Evolutionary conservation across 352 stramenopile species (phyloP), one percentile per base, ranked within the genome.

Genomic region (Elongisporangium undulatum): DNA sequence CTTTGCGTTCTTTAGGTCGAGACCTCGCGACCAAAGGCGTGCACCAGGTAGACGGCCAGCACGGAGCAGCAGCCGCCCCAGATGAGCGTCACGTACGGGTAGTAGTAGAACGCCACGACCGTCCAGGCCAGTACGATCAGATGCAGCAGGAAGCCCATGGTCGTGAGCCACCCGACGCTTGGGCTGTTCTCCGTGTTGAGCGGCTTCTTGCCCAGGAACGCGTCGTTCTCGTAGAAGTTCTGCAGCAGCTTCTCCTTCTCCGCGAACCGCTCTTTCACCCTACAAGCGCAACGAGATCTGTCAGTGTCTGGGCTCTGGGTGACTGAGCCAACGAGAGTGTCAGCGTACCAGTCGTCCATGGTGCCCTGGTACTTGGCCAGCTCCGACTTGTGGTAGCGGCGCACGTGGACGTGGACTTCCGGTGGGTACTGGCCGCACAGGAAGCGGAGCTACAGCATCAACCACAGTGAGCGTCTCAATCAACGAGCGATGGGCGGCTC

Each of bases 381-480:
- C 24, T 73, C 72, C 19, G 57, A 67, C 26, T 72, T 77, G 24
- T 70, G 67, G 62, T 89, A 86, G 24, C 79, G 69, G 54, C 71
- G 78, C 55, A 90, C 62, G 64, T 92, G 81, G 51, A 94, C 79
- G 61, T 92, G 80, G 23, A 94, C 85, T 39, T 85, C 77, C 9
- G 58, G 76, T 8, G 85, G 85, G 57, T 80, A 90, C 51, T 90
- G 85, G 6, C 85, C 85, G 49, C 70, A 56, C 0, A 78, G 59
- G 12, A 91, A 85, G 34, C 82, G 80, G 15, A 90, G 56, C 77
- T 86, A 15, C 15, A 41, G 9, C 17, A 6, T 2, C 24, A 13
- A 45, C 2, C 13, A 55, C 16, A 51, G 13, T 49, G 41, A 50
- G 51, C 48, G 12, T 2, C 16, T 16, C 38, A 4, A 56, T 22